Conservation (phyloP, 768 basidiomycete genomes). For the Calvatia gigantea region DNA sequence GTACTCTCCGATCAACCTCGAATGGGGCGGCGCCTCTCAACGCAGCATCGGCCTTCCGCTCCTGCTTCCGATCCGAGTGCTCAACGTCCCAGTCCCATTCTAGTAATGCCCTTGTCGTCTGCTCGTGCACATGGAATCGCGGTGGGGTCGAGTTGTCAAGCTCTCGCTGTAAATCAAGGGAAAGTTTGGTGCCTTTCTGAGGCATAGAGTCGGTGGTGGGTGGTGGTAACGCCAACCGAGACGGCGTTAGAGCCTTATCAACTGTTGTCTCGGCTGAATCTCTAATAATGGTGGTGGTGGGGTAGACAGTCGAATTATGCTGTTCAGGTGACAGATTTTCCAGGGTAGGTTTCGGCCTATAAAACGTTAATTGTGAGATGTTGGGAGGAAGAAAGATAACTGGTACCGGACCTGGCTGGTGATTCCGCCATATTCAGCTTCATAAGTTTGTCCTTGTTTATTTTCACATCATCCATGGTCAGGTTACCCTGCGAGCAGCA, state of each 20-base stretch:
- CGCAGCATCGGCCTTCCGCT: slow-evolving; percentile 60
- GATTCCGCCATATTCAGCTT: slow-evolving; percentile 12
- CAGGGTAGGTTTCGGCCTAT: neutral
- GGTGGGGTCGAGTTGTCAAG: neutral
- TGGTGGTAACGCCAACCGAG: neutral
- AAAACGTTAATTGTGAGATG: slow-evolving; percentile 1
- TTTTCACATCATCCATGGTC: slow-evolving; percentile 7
- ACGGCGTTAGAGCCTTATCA: slow-evolving; percentile 1
- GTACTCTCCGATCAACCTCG: slow-evolving; percentile 67
- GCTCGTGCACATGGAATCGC: neutral
- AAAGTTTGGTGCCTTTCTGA: slow-evolving; percentile 23
- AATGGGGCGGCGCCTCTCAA: slow-evolving; percentile 65
- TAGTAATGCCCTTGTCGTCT: slow-evolving; percentile 25
- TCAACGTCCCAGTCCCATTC: slow-evolving; percentile 74
- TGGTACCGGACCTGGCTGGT: slow-evolving; percentile 12
- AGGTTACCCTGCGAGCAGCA: slow-evolving; percentile 16
- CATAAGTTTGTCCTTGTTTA: slow-evolving; percentile 23
- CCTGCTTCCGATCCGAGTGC: slow-evolving; percentile 63
- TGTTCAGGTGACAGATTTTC: neutral
- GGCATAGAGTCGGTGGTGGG: slow-evolving; percentile 19
- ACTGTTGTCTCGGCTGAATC: neutral
- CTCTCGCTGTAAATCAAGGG: slow-evolving; percentile 16
- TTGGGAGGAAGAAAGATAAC: slow-evolving; percentile 12
- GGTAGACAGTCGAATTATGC: neutral
- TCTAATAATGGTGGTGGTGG: neutral